These are phyloP conservation scores for Flaveria trinervia DNA, from an alignment of 129 eudicot species.

Conservation along the genomic window DNA sequence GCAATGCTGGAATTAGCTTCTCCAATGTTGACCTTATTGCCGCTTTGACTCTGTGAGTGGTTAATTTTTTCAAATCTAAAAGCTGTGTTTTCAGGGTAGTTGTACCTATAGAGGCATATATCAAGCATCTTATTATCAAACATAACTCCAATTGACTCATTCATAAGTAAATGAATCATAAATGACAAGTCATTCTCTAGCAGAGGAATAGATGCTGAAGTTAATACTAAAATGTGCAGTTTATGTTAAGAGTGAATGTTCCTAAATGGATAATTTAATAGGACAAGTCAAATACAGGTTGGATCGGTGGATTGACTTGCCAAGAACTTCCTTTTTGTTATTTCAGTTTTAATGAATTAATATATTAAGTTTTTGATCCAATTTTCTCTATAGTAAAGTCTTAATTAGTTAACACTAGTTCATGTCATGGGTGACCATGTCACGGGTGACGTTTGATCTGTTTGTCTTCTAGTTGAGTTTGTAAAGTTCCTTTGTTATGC, in stretches of 20 bases:
- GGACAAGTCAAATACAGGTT: not conserved
- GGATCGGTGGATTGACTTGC: not conserved
- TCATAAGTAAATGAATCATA: not conserved
- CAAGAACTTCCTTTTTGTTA: not conserved
- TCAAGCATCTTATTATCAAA: not conserved
- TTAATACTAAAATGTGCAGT: not conserved
- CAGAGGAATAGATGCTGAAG: no score
- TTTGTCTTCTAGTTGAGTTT: not conserved
- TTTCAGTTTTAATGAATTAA: not conserved
- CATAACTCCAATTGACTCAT: not conserved
- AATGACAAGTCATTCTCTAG: not conserved
- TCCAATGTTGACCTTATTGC: slow-evolving; percentile 80
- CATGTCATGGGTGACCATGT: not conserved
- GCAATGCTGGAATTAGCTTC: slow-evolving; percentile 76
- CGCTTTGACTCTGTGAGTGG: slow-evolving; percentile 68
- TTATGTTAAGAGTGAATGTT: not conserved
- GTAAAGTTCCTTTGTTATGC: not conserved
- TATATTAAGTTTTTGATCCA: not conserved
- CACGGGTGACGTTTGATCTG: not conserved
- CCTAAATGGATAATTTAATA: not conserved
- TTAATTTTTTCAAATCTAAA: not conserved
- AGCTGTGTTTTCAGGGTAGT: not conserved
- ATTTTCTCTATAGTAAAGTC: not conserved
- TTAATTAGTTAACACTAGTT: not conserved
- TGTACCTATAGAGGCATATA: not conserved